Evolutionary conservation across 2,329 filamentous ascomycete genomes (phyloP).

Genomic region (Trichoderma koningiopsis): DNA sequence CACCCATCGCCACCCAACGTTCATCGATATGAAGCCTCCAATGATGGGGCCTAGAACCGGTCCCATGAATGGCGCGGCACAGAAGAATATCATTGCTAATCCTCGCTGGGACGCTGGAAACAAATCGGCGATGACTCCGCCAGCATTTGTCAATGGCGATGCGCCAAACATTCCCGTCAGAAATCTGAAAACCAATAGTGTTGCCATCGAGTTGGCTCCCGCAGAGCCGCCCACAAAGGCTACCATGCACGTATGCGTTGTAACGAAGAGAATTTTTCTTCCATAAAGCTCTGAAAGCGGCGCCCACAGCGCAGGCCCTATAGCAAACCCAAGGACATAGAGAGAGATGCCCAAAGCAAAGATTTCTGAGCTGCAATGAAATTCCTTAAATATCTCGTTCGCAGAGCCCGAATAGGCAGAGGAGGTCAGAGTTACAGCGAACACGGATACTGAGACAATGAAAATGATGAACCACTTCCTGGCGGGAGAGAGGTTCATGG

Average conservation of each 20-base stretch:
- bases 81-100: slow-evolving; percentile 11
- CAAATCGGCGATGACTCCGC: slow-evolving; percentile 3
- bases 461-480: not conserved
- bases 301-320: not conserved
- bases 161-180: not conserved
- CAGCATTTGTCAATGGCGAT: not conserved
- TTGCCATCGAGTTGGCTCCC: not conserved
- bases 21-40: slow-evolving; percentile 66
- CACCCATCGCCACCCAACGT: slow-evolving; percentile 68
- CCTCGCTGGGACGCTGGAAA: slow-evolving; percentile 1
- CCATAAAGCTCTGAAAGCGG: not conserved
- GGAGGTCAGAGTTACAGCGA: not conserved
- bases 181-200: not conserved
- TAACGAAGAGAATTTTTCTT: not conserved
- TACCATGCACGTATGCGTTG: not conserved
- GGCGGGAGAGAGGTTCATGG: not conserved
- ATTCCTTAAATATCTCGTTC: not conserved
- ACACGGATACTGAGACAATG: not conserved
- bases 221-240: slow-evolving; percentile 6
- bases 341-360: not conserved
- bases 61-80: slow-evolving; percentile 45
- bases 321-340: not conserved
- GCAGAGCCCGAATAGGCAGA: slow-evolving; percentile 4
- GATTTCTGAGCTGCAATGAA: not conserved
- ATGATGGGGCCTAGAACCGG: slow-evolving; percentile 69